These are phyloP conservation scores for Debaryomyces psychrophilus DNA, from an alignment of 1,139 yeast genomes.

Conservation along the genomic window DNA sequence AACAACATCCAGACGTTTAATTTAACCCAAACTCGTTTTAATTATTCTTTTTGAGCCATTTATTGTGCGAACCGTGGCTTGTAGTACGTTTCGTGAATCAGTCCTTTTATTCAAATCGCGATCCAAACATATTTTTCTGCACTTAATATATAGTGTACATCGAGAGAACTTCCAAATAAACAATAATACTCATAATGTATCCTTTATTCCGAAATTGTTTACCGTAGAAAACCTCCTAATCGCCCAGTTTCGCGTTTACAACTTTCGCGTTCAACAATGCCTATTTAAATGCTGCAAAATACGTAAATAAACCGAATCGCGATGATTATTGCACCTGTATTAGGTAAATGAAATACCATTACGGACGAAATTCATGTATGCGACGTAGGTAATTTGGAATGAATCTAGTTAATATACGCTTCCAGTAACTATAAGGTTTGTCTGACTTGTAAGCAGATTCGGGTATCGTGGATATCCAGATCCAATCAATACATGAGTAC, in stretches of 20 bases:
- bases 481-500: background rate
- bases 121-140: background rate
- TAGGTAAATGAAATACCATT: slow-evolving; percentile 6
- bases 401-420: background rate
- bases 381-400: background rate
- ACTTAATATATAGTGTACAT: background rate
- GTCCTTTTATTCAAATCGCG: background rate
- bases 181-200: background rate
- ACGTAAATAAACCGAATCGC: slow-evolving; percentile 7
- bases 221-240: background rate
- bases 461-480: background rate
- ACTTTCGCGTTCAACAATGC: slow-evolving; percentile 5
- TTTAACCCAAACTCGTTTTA: slow-evolving; percentile 1
- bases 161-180: background rate
- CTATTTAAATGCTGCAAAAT: slow-evolving; percentile 5
- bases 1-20: slow-evolving; percentile 6
- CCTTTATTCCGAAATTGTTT: background rate
- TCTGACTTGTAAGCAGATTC: background rate
- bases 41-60: slow-evolving; percentile 5
- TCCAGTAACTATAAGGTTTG: background rate
- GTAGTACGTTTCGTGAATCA: background rate
- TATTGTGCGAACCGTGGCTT: slow-evolving; percentile 4
- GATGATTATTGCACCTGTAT: slow-evolving; percentile 1
- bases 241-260: slow-evolving; percentile 4
- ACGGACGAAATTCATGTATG: slow-evolving; percentile 2